A percentile compares a stretch with the other conserved stretches of the same genome.
These are phyloP conservation scores for Eimeria zaria DNA, from an alignment of 169 alveolate genomes.

Conservation along the genomic window DNA sequence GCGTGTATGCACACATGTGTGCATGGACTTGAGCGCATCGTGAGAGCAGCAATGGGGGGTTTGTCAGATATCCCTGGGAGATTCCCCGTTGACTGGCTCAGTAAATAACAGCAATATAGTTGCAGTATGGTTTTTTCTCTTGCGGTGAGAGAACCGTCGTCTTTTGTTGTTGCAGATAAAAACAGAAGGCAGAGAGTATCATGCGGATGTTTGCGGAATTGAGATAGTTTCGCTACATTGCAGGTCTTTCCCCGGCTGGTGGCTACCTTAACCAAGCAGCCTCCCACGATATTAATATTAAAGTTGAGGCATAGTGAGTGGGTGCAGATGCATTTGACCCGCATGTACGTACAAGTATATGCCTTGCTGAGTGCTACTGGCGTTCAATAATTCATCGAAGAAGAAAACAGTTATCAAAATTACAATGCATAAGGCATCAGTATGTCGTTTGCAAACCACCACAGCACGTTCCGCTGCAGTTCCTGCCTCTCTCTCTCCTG, in stretches of 20 bases:
- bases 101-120: not conserved
- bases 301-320: not conserved
- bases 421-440: conserved; percentile 23
- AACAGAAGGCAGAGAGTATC: not conserved
- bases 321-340: not conserved
- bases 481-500: conserved; percentile 54
- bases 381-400: not conserved
- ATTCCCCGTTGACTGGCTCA: not conserved
- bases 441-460: conserved; percentile 52
- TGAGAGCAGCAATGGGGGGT: not conserved
- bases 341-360: not conserved
- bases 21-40: not conserved
- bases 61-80: not conserved
- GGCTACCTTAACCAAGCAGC: not conserved
- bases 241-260: not conserved
- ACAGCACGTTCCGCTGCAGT: conserved; percentile 30
- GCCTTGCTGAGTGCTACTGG: not conserved
- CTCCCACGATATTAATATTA: not conserved
- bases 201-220: not conserved
- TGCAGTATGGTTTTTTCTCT: not conserved
- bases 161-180: not conserved
- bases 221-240: not conserved
- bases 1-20: not conserved
- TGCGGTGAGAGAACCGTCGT: not conserved
- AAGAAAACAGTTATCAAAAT: not conserved